Evolutionary conservation across 306 rosid genomes (phyloP).

Genomic region (Quercus berberidifolia): DNA sequence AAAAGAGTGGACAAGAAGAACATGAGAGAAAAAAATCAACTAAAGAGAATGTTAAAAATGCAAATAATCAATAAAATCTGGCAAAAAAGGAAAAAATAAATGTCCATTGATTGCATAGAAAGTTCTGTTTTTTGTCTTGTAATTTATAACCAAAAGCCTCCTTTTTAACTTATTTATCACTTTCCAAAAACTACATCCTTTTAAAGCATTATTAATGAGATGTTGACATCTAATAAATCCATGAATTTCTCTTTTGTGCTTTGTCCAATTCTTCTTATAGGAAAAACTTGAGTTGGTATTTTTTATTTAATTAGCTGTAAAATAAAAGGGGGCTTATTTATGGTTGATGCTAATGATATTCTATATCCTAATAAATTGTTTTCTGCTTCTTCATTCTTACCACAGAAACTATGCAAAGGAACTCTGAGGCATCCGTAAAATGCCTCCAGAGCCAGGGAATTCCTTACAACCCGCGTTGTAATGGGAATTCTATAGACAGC

Average conservation of each 20-base stretch:
- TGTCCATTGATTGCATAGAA: background rate
- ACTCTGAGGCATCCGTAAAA: conserved; percentile 78
- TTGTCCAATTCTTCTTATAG: background rate
- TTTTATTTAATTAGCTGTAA: background rate
- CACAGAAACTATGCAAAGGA: conserved; percentile 77
- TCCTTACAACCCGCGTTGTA: conserved; percentile 51
- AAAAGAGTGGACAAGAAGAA: background rate
- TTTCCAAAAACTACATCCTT: background rate
- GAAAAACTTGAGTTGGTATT: background rate
- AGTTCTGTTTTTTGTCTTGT: background rate
- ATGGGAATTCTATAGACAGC: conserved; percentile 59
- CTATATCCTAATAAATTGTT: background rate
- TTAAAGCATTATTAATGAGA: background rate
- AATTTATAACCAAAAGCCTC: background rate
- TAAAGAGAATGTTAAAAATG: background rate
- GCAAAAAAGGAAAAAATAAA: background rate
- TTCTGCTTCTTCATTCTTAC: conserved; percentile 19
- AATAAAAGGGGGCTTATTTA: background rate
- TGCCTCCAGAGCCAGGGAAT: conserved; percentile 78
- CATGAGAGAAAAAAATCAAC: background rate
- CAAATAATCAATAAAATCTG: background rate
- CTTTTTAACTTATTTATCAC: background rate
- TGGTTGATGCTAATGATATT: background rate
- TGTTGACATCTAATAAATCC: background rate
- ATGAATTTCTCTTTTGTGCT: background rate